Base-by-base conservation (phyloP, 2,329 filamentous ascomycete species). In the Fragosphaeria purpurea region DNA sequence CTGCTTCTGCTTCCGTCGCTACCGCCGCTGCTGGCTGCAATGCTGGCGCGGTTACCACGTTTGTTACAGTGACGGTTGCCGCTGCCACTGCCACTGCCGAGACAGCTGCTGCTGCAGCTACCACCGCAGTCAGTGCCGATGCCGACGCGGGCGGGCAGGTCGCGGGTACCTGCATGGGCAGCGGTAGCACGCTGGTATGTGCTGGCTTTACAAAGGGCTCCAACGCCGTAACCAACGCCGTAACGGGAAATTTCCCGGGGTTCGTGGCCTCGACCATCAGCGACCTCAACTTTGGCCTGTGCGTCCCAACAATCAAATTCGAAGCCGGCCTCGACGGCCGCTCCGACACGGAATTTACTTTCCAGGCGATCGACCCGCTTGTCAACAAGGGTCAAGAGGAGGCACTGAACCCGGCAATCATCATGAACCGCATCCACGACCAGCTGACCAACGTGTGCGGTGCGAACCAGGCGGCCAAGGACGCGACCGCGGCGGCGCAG, bases 391-490 rank as follows among this genome's bases (percentile, higher is more conserved):
- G 76, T 45, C 81, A 85, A 65, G 67, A 79, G 59, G 82, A 85
- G 62, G 81, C 82, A 11, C 70, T 85, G 44, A 85, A 85, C 75
- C 81, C 81, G 52, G 77, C 79, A 69, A 85, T 85, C 71, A 85
- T 85, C 70, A 83, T 80, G 63, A 85, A 83, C 73, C 76, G 80
- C 54, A 79, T 86, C 63, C 82, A 79, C 65, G 81, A 85, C 65
- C 79, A 84, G 68, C 72, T 85, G 51, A 73, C 65, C 61, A 85
- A 84, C 66, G 77, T 82, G 39, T 85, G 82, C 66, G 68, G 70
- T 41, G 82, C 82, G 48, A 80, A 80, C 60, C 70, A 68, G 22
- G 80, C 76, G 5, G 82, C 80, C 47, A 70, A 76, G 55, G 61
- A 70, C 9, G 70, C 72, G 6, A 82, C 77, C 65, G 57, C 64